These are phyloP conservation scores for Lagenidium sp. DNA, from an alignment of 352 stramenopile genomes.

Conservation along the genomic window DNA sequence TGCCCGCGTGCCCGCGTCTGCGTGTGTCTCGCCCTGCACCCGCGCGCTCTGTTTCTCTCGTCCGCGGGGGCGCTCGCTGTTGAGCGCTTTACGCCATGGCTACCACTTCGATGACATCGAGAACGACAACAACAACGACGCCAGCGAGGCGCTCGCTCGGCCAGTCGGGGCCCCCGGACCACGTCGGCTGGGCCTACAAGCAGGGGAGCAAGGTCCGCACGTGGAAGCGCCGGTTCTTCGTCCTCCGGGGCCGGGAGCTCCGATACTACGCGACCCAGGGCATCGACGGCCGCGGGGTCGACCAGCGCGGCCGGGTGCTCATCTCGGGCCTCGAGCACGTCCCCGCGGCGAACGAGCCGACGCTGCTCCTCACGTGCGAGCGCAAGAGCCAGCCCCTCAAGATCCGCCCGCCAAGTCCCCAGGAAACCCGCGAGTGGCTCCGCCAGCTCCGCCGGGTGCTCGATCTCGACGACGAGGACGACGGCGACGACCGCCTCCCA, in stretches of 20 bases:
- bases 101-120: too few species aligned
- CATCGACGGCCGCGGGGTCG: constrained; percentile 22
- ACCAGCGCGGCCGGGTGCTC: constrained; percentile 53
- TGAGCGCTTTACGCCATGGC: too few species aligned
- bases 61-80: too few species aligned
- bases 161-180: too few species aligned
- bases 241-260: constrained; percentile 42
- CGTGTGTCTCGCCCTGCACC: too few species aligned
- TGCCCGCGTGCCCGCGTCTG: too few species aligned
- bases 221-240: constrained; percentile 73
- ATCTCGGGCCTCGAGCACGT: constrained; percentile 42
- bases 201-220: constrained; percentile 57
- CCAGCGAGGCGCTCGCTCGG: too few species aligned
- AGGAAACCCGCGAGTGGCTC: constrained; percentile 49
- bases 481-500: background rate
- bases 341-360: constrained; percentile 21
- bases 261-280: constrained; percentile 43
- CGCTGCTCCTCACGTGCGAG: constrained; percentile 47
- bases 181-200: constrained; percentile 58
- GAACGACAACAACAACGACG: too few species aligned
- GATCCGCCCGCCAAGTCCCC: constrained; percentile 40
- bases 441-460: constrained; percentile 31
- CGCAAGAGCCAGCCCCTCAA: constrained; percentile 46
- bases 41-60: too few species aligned
- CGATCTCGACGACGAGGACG: background rate